These are phyloP conservation scores for Silene latifolia DNA, from an alignment of 148 eudicot species.

Conservation along the genomic window DNA sequence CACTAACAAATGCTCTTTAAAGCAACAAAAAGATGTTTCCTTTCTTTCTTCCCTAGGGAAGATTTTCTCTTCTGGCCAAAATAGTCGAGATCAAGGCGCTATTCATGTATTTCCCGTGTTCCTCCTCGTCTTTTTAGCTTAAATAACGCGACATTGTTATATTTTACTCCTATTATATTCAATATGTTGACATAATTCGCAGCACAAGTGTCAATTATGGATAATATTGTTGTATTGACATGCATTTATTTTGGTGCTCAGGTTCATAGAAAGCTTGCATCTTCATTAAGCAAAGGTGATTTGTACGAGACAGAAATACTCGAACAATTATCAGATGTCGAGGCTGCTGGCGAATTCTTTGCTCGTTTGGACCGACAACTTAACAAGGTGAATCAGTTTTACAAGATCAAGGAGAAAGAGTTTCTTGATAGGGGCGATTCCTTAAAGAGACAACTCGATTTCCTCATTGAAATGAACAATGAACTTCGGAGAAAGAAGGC, in stretches of 20 bases:
- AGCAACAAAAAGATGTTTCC: constrained; percentile 28
- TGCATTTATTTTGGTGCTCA: constrained; percentile 25
- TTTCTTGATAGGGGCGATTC: constrained; percentile 76
- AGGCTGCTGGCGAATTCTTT: constrained; percentile 74
- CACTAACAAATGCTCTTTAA: constrained; percentile 24
- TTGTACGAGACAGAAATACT: constrained; percentile 76
- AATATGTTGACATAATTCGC: too few relatives aligned
- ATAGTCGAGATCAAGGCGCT: constrained; percentile 39
- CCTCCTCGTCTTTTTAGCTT: constrained; percentile 9
- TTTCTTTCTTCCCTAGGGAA: constrained; percentile 56
- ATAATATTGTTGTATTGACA: too few relatives aligned
- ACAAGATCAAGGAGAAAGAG: constrained; percentile 65
- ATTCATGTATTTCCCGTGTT: constrained; percentile 60
- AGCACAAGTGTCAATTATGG: too few relatives aligned
- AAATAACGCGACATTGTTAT: background rate
- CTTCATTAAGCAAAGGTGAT: constrained; percentile 55
- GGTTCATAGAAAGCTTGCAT: constrained; percentile 75
- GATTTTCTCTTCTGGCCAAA: constrained; percentile 39
- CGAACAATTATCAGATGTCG: constrained; percentile 69
- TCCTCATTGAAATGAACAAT: constrained; percentile 52
- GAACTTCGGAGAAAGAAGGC: constrained; percentile 47
- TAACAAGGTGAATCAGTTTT: constrained; percentile 91
- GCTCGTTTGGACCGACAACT: constrained; percentile 73
- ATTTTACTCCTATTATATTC: too few relatives aligned
- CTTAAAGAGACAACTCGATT: constrained; percentile 68